Conservation (phyloP, 148 eudicot species). For the Linanthus parryae region DNA sequence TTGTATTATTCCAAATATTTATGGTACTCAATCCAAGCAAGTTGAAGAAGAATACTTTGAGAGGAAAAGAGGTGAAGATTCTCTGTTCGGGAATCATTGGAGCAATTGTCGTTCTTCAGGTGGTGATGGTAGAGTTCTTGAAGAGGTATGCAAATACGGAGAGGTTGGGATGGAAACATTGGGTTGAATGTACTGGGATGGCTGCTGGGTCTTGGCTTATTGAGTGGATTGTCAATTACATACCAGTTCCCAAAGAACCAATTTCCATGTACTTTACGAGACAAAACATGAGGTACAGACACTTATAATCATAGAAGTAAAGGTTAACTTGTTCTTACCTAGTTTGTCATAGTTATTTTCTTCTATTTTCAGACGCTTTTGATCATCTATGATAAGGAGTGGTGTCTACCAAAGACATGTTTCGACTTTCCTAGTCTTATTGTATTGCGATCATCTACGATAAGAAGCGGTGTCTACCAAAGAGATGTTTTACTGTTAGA, state of each 20-base stretch:
- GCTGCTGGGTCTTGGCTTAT: slow-evolving; percentile 17
- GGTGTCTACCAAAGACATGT: no score
- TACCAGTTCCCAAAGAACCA: slow-evolving; percentile 18
- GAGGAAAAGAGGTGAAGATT: slow-evolving; percentile 10
- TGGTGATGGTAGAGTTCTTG: slow-evolving; percentile 23
- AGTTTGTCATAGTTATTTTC: no score
- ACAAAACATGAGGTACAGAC: no score
- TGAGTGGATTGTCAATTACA: slow-evolving; percentile 12
- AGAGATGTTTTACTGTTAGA: no score
- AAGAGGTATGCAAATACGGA: slow-evolving; percentile 19
- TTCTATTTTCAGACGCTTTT: no score
- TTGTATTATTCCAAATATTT: slow-evolving; percentile 14
- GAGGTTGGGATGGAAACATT: slow-evolving; percentile 13
- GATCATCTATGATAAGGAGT: no score
- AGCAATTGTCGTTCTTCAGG: slow-evolving; percentile 10
- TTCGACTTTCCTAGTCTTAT: no score
- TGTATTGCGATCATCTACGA: no score
- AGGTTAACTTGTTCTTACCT: no score
- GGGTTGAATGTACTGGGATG: slow-evolving; percentile 15
- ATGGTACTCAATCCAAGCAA: slow-evolving; percentile 14
- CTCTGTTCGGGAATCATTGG: slow-evolving; percentile 14
- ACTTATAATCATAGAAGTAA: no score
- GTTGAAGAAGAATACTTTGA: slow-evolving; percentile 20
- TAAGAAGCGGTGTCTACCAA: no score
- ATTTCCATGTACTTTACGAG: no score